A percentile compares a stretch with the other conserved stretches of the same genome.
phyloP scores from a whole-genome alignment of 1,284 basidiomycete genomes.

The Trichosporon coremiiforme region DNA sequence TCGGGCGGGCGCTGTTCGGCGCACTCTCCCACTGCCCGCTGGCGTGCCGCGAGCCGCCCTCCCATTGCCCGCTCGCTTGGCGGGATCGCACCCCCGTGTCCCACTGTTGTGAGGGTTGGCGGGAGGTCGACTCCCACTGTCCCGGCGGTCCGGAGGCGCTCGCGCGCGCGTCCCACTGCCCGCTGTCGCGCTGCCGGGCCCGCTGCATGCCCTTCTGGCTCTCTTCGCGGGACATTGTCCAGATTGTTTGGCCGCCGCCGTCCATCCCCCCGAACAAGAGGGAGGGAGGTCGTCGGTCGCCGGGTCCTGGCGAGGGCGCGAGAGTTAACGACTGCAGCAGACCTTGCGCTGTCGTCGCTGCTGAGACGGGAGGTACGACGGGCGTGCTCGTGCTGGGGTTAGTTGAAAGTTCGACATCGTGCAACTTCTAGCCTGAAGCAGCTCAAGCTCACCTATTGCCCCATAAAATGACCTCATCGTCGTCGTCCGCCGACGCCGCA shows the following conservation, averaged over 20 bases:
- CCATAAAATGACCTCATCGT: conserved; percentile 51
- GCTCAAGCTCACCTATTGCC: conserved; percentile 30
- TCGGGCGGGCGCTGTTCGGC: background rate
- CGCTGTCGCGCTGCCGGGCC: conserved; percentile 2
- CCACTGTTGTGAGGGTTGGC: background rate
- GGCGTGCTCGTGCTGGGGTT: conserved; percentile 23
- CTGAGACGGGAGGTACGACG: conserved; percentile 10
- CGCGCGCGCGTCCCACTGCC: background rate
- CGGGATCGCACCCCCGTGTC: background rate
- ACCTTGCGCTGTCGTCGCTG: conserved; percentile 34
- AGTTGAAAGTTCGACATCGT: background rate
- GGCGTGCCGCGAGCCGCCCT: background rate
- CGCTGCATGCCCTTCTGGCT: conserved; percentile 37
- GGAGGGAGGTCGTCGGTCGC: conserved; percentile 17
- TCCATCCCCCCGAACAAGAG: conserved; percentile 37
- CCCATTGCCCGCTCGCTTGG: conserved; percentile 12
- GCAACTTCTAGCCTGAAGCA: background rate
- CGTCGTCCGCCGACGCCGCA: conserved; percentile 49
- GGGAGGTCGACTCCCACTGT: background rate
- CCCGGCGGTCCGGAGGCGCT: background rate
- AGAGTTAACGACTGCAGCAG: conserved; percentile 37
- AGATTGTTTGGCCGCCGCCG: conserved; percentile 37
- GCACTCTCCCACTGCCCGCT: conserved; percentile 5
- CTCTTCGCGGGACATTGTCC: conserved; percentile 46
- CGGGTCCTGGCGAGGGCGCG: conserved; percentile 3